Evolutionary conservation across 176 grass and related monocot genomes (phyloP).

Genomic region (Chrysopogon serrulatus): DNA sequence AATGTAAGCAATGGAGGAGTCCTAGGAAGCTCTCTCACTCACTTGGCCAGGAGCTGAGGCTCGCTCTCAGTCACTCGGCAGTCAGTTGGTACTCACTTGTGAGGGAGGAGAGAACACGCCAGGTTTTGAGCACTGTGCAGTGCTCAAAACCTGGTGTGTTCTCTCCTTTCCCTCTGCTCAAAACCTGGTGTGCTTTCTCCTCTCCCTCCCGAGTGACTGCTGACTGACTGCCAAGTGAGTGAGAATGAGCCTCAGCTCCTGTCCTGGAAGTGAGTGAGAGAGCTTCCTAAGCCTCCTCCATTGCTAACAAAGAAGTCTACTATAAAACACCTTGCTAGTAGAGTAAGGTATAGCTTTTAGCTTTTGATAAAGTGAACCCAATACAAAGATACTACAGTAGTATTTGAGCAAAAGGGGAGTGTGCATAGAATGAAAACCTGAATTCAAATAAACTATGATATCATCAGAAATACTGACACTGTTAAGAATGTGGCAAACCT

Average conservation of each 20-base stretch:
- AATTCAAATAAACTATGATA: neutral
- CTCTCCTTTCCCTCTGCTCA: no score
- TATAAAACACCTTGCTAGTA: neutral
- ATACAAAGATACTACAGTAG: neutral
- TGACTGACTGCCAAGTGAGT: neutral
- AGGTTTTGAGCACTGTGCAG: no score
- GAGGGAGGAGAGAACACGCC: no score
- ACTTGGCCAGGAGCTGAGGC: neutral
- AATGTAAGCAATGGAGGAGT: neutral
- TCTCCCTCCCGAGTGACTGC: neutral
- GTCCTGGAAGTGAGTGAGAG: neutral
- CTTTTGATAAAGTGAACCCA: neutral
- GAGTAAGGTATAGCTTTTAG: neutral
- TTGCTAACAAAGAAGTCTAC: neutral
- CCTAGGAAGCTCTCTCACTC: neutral
- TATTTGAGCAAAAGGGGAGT: neutral
- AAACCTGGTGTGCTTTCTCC: neutral
- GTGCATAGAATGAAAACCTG: neutral
- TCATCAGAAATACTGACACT: neutral
- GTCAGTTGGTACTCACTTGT: neutral
- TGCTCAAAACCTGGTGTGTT: no score
- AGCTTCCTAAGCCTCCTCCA: neutral
- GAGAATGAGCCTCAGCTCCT: neutral
- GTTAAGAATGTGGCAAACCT: neutral
- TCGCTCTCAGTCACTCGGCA: neutral